Percentiles rank a stretch among this genome's conserved stretches.
These are phyloP conservation scores for Trichoderma endophyticum DNA, from an alignment of 2,329 filamentous ascomycete genomes.

Conservation along the genomic window DNA sequence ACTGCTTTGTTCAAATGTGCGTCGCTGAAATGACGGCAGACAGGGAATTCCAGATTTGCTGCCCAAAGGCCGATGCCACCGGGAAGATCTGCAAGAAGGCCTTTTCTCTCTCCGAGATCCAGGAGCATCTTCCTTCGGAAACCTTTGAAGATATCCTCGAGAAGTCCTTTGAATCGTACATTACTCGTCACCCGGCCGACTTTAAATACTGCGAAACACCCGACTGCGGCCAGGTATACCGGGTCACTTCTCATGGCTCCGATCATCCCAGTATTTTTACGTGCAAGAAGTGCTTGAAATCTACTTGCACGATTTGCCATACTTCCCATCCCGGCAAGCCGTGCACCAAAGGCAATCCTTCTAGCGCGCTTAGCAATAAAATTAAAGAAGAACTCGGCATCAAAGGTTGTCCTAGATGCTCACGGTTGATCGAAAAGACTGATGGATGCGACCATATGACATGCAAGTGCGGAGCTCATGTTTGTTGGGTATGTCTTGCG, in stretches of 20 bases:
- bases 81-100: neutral
- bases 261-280: slow-evolving; percentile 25
- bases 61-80: neutral
- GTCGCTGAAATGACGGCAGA: neutral
- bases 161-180: slow-evolving; percentile 35
- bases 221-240: slow-evolving; percentile 44
- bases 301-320: slow-evolving; percentile 37
- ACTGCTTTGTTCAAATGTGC: slow-evolving; percentile 37
- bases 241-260: slow-evolving; percentile 20
- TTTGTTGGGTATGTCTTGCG: slow-evolving; percentile 47
- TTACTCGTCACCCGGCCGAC: slow-evolving; percentile 30
- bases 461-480: slow-evolving; percentile 43
- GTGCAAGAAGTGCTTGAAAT: slow-evolving; percentile 37
- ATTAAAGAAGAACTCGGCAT: slow-evolving; percentile 36
- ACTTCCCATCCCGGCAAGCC: slow-evolving; percentile 32
- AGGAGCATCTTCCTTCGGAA: neutral
- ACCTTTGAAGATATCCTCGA: slow-evolving; percentile 29
- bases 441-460: slow-evolving; percentile 47
- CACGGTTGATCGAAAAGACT: slow-evolving; percentile 40
- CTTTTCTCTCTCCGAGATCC: neutral
- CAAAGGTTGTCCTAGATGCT: slow-evolving; percentile 41
- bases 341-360: slow-evolving; percentile 25
- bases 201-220: slow-evolving; percentile 42
- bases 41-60: slow-evolving; percentile 10
- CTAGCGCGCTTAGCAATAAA: slow-evolving; percentile 30